Evolutionary conservation across 306 rosid species (phyloP), one percentile per base, ranked within the genome.

Genomic region (Glycyrrhiza uralensis): DNA sequence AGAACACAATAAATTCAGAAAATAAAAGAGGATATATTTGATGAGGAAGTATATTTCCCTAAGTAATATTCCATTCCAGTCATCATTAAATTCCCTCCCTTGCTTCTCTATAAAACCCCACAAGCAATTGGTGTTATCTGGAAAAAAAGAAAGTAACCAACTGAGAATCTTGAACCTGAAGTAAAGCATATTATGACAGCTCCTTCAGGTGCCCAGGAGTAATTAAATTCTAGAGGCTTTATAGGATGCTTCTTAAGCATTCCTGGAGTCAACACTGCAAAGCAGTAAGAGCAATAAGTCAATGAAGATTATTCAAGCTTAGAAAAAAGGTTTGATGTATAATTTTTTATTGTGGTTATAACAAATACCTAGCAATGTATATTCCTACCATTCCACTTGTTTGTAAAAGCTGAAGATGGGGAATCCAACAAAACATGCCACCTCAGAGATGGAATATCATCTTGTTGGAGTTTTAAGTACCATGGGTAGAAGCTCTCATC

Each of bases 111-210:
- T 15, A 69, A 55, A 24, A 3, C 30, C 19, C 42, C 29, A 39
- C 33, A 44, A n/a, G 52, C 4, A 49, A 36, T 26, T 18, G 12
- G 29, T n/a, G 42, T 28, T 13, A 30, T 30, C 14, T 3, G 29
- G 42, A 26, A 79, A n/a, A n/a, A n/a, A n/a, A n/a, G n/a, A n/a
- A 32, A 57, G 70, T 18, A 46, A 38, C 39, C 10, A 10, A 66
- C 14, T 30, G 79, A 46, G 81, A 59, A 79, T 74, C 38, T 49
- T 54, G 51, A 75, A 86, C 98, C 98, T 82, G 98, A 94, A 71
- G 97, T 94, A 71, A 91, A 94, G 87, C 95, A 94, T 52, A 94
- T 82, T 44, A 94, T 56, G 29, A 71, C 95, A 71, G 82, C 80
- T 2, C 87, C 88, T 41, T 89, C 84, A 2, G 87, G 83, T 45